phyloP scores from a whole-genome alignment of 257 asterid genomes.

The Solanum commersonii region DNA sequence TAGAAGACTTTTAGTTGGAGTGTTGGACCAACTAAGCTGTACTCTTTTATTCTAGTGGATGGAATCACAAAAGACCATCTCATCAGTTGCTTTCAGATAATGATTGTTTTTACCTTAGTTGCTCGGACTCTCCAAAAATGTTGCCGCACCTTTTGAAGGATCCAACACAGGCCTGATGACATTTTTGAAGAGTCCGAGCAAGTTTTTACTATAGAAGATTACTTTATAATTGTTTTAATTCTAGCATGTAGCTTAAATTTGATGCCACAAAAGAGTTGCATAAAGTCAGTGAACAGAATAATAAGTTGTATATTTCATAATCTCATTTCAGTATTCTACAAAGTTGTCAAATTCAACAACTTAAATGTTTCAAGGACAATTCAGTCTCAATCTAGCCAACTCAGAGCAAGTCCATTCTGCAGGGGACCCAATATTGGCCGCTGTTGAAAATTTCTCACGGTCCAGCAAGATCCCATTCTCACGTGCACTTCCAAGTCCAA shows the following conservation, averaged over 20 bases:
- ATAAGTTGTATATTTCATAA: neutral
- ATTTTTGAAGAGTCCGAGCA: neutral
- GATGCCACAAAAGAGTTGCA: neutral
- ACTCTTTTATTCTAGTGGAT: slow-evolving; percentile 82
- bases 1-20: slow-evolving; percentile 25
- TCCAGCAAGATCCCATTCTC: neutral
- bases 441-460: neutral
- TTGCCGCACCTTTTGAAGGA: neutral
- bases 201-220: neutral
- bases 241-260: neutral
- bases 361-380: neutral
- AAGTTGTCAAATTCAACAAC: neutral
- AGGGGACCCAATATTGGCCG: neutral
- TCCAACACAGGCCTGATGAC: neutral
- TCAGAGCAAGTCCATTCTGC: neutral
- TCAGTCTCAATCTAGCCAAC: neutral
- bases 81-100: slow-evolving; percentile 61
- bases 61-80: slow-evolving; percentile 85
- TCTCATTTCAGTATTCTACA: neutral
- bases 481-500: slow-evolving; percentile 1
- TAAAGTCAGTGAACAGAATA: neutral
- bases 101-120: slow-evolving; percentile 18
- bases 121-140: neutral
- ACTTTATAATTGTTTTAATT: neutral
- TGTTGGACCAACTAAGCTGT: neutral